Percentiles rank a stretch among this genome's conserved stretches.
phyloP scores from a whole-genome alignment of 2,329 filamentous ascomycete species.

The Parastagonospora avenae region DNA sequence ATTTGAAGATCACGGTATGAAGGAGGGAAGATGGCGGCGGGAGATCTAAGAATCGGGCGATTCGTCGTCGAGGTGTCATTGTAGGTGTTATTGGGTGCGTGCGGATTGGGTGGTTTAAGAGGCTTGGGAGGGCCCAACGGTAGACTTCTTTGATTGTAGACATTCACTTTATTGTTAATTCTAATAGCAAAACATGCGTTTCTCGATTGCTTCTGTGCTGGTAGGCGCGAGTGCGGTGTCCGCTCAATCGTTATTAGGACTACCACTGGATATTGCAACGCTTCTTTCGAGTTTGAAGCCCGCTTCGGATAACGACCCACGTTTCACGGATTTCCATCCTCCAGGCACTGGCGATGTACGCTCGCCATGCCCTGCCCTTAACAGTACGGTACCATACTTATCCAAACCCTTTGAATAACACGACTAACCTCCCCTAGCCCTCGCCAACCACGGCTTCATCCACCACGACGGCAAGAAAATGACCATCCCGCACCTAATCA shows the following conservation, averaged over 20 bases:
- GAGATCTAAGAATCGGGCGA: no score
- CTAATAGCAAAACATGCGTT: background rate
- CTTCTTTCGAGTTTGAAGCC: conserved; percentile 15
- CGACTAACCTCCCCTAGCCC: conserved; percentile 1
- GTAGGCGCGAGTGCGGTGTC: background rate
- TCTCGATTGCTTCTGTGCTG: background rate
- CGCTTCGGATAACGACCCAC: conserved; percentile 13
- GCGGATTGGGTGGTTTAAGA: no score
- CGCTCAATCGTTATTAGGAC: conserved; percentile 6
- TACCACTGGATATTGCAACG: conserved; percentile 10
- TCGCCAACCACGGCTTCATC: conserved; percentile 27
- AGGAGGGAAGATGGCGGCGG: no score
- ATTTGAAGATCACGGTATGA: no score
- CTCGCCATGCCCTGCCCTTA: conserved; percentile 20
- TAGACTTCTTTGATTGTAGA: no score
- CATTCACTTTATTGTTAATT: no score
- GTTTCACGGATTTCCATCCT: conserved; percentile 16
- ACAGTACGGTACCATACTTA: conserved; percentile 4
- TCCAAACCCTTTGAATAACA: background rate
- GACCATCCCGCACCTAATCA: conserved; percentile 20
- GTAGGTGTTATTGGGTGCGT: no score
- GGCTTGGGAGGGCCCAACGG: no score
- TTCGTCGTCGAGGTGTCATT: no score
- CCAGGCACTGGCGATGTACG: conserved; percentile 18
- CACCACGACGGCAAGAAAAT: conserved; percentile 16